Base-by-base conservation (phyloP, 1,284 basidiomycete genomes). In the Fomitopsis schrenkii region DNA sequence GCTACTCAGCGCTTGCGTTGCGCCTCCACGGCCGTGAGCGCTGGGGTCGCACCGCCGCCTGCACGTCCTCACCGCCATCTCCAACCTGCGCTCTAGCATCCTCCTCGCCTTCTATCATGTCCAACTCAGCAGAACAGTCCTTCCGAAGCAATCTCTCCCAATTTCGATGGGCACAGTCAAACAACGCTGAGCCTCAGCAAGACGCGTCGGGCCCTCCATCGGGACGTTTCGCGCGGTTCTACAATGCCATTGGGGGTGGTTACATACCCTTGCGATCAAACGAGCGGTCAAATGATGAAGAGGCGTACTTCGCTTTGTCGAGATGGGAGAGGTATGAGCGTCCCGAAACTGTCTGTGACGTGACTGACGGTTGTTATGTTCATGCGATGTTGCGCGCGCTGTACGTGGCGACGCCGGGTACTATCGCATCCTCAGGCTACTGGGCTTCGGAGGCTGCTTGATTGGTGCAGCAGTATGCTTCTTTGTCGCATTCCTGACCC, bases 401-500 rank as follows among this genome's bases (percentile, higher is more conserved):
- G 35, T 40, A 40, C 30, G 52, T 53, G 30, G 52, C 36, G n/a
- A 38, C 35, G n/a, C 10, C 28, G 5, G 19, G 8, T 38, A 8
- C 50, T 26, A 50, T 54, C 55, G 26, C 26, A 36, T 38, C 22
- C 30, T 14, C 55, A 95, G 93, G 68, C 81, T 99, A 67, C 78
- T 98, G 8, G 97, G 95, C n/a, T 99, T 99, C 74, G 85, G 94
- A 58, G 91, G 87, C 30, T 98, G 96, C 72, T 79, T 97, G 54
- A 77, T 93, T 19, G 97, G 97, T 10, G 95, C 95, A 5, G 88
- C 87, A 44, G 91, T 96, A 1, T 99, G 97, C 78, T 99, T 99
- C 82, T 88, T 94, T 64, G 91, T 99, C 58, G 88, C 95, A 15
- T 99, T 99, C 79, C 74, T 98, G 63, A 95, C 94, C 15, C 79